These are phyloP conservation scores for Phytopythium ostracodes DNA, from an alignment of 352 stramenopile genomes.

Conservation along the genomic window DNA sequence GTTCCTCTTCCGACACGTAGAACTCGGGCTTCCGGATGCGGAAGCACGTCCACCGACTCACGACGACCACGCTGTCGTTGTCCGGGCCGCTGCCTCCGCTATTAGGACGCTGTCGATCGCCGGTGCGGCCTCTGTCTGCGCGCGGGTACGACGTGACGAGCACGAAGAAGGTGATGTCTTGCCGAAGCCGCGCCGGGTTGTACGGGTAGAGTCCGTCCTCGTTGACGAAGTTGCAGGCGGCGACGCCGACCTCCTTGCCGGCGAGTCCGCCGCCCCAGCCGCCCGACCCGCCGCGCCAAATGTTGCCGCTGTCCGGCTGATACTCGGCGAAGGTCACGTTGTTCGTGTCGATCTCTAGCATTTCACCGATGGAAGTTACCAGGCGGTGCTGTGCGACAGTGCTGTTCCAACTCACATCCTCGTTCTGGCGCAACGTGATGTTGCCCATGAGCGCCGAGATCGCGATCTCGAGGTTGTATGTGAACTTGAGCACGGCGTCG, in stretches of 20 bases:
- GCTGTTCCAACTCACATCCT: constrained; percentile 29
- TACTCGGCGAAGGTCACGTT: constrained; percentile 36
- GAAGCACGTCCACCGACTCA: constrained; percentile 28
- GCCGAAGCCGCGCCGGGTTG: constrained; percentile 4
- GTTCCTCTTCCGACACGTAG: constrained; percentile 15
- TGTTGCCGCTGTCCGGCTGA: constrained; percentile 14
- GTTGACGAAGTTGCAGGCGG: constrained; percentile 12
- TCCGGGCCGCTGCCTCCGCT: not conserved
- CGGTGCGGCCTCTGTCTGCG: not conserved
- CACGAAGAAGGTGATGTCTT: constrained; percentile 11
- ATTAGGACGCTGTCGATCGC: not conserved
- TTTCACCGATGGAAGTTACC: constrained; percentile 21
- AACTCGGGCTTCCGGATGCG: constrained; percentile 21
- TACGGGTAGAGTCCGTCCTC: constrained; percentile 10
- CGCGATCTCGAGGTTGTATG: constrained; percentile 45
- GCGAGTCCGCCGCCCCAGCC: constrained; percentile 6
- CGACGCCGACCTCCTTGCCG: constrained; percentile 23
- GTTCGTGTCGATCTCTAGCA: constrained; percentile 34
- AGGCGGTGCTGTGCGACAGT: constrained; percentile 34
- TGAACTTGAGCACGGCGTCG: constrained; percentile 38
- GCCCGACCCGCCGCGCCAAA: constrained; percentile 1
- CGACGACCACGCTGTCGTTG: constrained; percentile 13
- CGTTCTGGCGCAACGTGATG: constrained; percentile 39
- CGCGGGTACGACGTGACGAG: constrained; percentile 8
- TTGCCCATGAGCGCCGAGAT: constrained; percentile 33